Percentiles rank a stretch among this genome's conserved stretches.
These are phyloP conservation scores for Discostella stelligeroides DNA, from an alignment of 108 stramenopile genomes.

Conservation along the genomic window DNA sequence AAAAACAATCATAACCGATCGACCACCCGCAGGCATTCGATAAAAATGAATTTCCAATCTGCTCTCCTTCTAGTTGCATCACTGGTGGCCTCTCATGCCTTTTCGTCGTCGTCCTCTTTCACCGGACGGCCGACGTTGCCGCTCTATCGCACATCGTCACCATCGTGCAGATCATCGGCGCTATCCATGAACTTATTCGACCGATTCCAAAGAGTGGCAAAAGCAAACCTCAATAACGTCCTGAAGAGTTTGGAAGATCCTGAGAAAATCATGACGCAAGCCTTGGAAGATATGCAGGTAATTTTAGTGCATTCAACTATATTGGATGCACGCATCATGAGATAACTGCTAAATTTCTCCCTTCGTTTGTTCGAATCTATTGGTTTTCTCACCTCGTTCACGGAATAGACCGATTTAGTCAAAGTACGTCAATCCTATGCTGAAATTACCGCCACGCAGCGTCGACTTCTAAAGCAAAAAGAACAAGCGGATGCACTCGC, in stretches of 20 bases:
- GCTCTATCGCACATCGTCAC: background rate
- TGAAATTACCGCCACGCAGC: slow-evolving; percentile 96
- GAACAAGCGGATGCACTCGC: slow-evolving; percentile 86
- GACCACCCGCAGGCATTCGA: background rate
- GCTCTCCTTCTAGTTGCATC: slow-evolving; percentile 35
- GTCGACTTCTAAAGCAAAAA: slow-evolving; percentile 89
- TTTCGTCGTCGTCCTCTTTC: slow-evolving; percentile 35
- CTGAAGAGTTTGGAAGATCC: slow-evolving; percentile 93
- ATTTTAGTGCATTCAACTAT: slow-evolving; percentile 9
- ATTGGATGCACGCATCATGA: too few relatives aligned
- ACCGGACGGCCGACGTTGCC: slow-evolving; percentile 7
- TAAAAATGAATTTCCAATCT: slow-evolving; percentile 29
- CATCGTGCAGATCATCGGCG: slow-evolving; percentile 17
- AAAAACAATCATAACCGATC: background rate
- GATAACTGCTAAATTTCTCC: background rate
- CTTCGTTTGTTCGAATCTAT: background rate
- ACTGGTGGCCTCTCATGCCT: slow-evolving; percentile 29
- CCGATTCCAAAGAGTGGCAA: slow-evolving; percentile 84
- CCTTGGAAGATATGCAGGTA: slow-evolving; percentile 97
- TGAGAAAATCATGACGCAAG: slow-evolving; percentile 96
- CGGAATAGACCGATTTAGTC: slow-evolving; percentile 83
- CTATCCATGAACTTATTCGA: slow-evolving; percentile 86
- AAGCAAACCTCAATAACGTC: slow-evolving; percentile 91
- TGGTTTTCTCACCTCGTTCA: background rate
- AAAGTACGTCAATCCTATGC: slow-evolving; percentile 97